Percentiles rank a stretch among this genome's conserved stretches.
Evolutionary conservation across 345 rosid species (phyloP).

Genomic region (Salix arbutifolia): DNA sequence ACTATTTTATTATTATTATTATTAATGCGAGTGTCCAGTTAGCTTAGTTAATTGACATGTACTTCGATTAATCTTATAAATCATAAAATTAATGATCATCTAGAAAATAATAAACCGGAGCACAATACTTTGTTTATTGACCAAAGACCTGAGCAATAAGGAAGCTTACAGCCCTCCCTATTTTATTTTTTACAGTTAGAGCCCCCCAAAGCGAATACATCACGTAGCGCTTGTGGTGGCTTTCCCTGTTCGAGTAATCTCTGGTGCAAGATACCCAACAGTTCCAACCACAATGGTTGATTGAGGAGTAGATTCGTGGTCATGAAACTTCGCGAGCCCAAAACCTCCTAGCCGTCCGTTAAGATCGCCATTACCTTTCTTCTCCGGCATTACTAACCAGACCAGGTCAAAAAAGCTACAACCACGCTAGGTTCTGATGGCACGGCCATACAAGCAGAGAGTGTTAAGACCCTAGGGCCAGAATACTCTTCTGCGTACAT

Average conservation of each 20-base stretch:
- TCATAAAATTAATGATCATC: too few relatives aligned
- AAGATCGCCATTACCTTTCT: not conserved
- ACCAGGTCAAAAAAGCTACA: not conserved
- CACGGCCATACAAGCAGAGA: not conserved
- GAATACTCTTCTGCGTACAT: not conserved
- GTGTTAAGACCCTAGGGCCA: not conserved
- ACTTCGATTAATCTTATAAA: rapidly evolving
- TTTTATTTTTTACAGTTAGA: not conserved
- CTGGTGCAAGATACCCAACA: conserved; percentile 17
- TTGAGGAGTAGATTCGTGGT: conserved; percentile 14
- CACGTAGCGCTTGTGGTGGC: conserved; percentile 6
- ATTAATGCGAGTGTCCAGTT: too few relatives aligned
- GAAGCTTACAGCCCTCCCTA: too few relatives aligned
- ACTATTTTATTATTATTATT: too few relatives aligned
- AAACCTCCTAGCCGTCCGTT: conserved; percentile 18
- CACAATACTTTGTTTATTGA: too few relatives aligned
- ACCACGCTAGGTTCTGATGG: not conserved
- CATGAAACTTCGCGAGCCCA: conserved; percentile 17
- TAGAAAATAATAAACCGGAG: too few relatives aligned
- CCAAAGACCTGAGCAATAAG: too few relatives aligned
- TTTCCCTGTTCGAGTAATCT: conserved; percentile 11
- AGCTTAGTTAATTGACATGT: too few relatives aligned
- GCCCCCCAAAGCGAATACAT: conserved; percentile 12
- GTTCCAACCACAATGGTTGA: conserved; percentile 20
- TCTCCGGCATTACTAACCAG: not conserved